These are phyloP conservation scores for Globisporangium solare DNA, from an alignment of 352 stramenopile species.

Conservation along the genomic window DNA sequence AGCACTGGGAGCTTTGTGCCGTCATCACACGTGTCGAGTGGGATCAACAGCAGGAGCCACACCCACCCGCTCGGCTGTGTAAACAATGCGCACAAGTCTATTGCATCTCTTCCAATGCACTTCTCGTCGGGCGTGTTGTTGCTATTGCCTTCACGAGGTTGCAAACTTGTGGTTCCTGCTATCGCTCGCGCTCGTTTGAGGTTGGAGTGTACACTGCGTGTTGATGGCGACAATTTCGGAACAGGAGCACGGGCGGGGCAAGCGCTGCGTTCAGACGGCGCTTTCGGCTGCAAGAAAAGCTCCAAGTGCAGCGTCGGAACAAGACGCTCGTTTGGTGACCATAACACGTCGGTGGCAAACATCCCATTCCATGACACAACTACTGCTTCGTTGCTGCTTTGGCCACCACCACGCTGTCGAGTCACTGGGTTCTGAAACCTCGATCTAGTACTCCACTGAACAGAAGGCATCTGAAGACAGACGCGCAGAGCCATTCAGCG, in stretches of 20 bases:
- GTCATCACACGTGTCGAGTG: neutral
- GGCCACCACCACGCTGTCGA: too few species aligned
- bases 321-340: conserved; percentile 8
- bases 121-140: neutral
- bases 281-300: neutral
- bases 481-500: neutral
- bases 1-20: conserved; percentile 7
- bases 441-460: conserved; percentile 4
- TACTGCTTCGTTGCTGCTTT: neutral
- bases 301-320: conserved; percentile 3
- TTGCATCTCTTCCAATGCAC: neutral
- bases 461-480: neutral
- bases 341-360: conserved; percentile 4
- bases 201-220: neutral
- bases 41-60: conserved; percentile 4
- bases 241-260: too few species aligned
- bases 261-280: neutral
- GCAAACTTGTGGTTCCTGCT: neutral
- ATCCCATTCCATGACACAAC: conserved; percentile 4
- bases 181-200: neutral
- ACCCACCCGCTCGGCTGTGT: neutral
- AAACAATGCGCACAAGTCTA: conserved; percentile 10
- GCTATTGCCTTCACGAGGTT: neutral
- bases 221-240: neutral
- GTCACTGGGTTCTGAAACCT: neutral